These are phyloP conservation scores for Mrakia frigida DNA, from an alignment of 768 basidiomycete genomes.

Conservation along the genomic window DNA sequence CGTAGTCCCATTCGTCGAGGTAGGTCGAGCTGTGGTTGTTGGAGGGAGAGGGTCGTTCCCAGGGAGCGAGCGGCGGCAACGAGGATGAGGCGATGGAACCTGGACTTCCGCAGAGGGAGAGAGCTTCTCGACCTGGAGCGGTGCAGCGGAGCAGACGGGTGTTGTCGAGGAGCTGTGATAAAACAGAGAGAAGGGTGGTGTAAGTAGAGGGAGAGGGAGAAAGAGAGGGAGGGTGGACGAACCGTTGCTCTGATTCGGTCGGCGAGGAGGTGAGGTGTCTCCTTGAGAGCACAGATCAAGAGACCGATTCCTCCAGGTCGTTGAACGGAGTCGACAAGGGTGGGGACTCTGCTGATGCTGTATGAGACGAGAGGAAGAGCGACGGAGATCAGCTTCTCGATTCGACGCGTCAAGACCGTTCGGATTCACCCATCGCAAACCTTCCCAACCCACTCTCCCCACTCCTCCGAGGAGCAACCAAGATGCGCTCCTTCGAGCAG, in stretches of 20 bases:
- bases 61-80: neutral
- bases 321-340: conserved; percentile 3
- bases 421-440: neutral
- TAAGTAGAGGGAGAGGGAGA: neutral
- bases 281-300: neutral
- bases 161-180: neutral
- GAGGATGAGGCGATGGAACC: neutral
- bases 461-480: neutral
- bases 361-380: neutral
- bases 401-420: no score
- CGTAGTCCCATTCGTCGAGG: neutral
- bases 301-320: conserved; percentile 3
- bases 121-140: conserved; percentile 1
- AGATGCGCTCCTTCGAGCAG: neutral
- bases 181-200: neutral
- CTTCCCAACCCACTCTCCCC: neutral
- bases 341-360: neutral
- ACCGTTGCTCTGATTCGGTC: neutral
- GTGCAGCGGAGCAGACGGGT: neutral
- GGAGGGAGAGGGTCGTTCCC: neutral
- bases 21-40: neutral
- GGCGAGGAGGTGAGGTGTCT: neutral
- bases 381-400: neutral
- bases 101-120: neutral
- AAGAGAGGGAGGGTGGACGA: neutral